Conservation (phyloP, 345 rosid genomes). For the Adansonia digitata region DNA sequence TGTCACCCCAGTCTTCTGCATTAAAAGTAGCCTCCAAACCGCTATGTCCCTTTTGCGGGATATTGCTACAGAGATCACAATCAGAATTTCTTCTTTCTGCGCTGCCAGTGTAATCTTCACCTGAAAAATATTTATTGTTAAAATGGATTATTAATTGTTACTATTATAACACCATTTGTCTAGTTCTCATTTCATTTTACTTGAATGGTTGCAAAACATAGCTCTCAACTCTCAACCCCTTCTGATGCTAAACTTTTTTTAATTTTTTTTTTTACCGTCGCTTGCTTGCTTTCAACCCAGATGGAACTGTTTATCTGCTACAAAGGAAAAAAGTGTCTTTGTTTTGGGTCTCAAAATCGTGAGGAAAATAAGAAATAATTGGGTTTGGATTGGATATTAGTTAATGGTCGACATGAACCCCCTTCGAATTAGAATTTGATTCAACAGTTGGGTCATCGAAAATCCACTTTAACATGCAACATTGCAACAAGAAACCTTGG, state of each 20-base stretch:
- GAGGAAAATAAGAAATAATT: too few relatives aligned
- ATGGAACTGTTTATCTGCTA: too few relatives aligned
- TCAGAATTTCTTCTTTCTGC: constrained; percentile 19
- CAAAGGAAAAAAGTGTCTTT: too few relatives aligned
- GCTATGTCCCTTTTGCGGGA: constrained; percentile 38
- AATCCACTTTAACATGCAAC: too few relatives aligned
- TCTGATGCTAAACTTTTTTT: too few relatives aligned
- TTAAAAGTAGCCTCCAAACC: constrained; percentile 40
- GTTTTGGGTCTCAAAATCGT: not conserved
- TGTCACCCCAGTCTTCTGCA: constrained; percentile 18
- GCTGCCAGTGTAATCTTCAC: not conserved
- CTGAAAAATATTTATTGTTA: too few relatives aligned
- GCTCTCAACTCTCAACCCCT: not conserved
- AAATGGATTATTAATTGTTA: not conserved
- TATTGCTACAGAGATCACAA: constrained; percentile 11
- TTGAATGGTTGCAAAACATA: not conserved
- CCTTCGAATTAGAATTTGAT: too few relatives aligned
- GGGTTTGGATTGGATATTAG: too few relatives aligned
- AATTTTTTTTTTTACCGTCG: too few relatives aligned
- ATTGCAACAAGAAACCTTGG: too few relatives aligned
- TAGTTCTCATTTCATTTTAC: not conserved
- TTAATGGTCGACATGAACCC: too few relatives aligned
- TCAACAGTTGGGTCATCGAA: too few relatives aligned
- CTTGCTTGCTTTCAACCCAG: not conserved
- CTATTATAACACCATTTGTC: not conserved